Percentiles rank a stretch among this genome's conserved stretches.
Evolutionary conservation across 2,329 filamentous ascomycete genomes (phyloP).

Genomic region (Aureobasidium sp.): DNA sequence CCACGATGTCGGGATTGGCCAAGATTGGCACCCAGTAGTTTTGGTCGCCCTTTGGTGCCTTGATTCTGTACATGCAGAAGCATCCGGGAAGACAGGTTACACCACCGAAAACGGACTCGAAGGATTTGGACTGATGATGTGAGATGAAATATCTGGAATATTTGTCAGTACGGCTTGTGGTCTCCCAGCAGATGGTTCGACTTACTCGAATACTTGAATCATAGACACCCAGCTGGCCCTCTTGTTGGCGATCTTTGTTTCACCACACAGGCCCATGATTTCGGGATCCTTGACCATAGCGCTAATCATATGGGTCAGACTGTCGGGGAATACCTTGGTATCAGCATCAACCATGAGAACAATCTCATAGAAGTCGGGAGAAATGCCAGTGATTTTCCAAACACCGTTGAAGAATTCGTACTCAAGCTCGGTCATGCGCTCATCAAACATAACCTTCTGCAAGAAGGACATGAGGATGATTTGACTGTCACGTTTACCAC

Average conservation of each 20-base stretch:
- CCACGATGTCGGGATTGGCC: conserved; percentile 95
- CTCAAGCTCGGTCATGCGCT: conserved; percentile 98
- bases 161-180: neutral
- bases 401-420: conserved; percentile 99
- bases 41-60: conserved; percentile 93
- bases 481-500: conserved; percentile 97
- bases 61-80: conserved; percentile 99
- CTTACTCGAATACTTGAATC: conserved; percentile 87
- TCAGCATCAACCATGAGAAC: conserved; percentile 99
- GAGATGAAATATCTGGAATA: conserved; percentile 74
- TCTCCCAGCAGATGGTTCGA: neutral
- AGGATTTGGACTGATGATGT: conserved; percentile 91
- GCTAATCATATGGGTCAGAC: conserved; percentile 95
- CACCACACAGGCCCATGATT: conserved; percentile 97
- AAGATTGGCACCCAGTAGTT: conserved; percentile 99
- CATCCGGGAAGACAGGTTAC: conserved; percentile 97
- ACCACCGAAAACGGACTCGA: conserved; percentile 97
- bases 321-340: conserved; percentile 98
- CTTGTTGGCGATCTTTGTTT: conserved; percentile 99
- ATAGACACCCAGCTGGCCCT: conserved; percentile 88
- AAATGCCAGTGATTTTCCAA: conserved; percentile 98
- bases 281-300: conserved; percentile 99
- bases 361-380: conserved; percentile 94
- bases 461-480: conserved; percentile 99
- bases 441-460: conserved; percentile 99